Conservation (phyloP, 768 basidiomycete genomes). For the Boletus bicolor region DNA sequence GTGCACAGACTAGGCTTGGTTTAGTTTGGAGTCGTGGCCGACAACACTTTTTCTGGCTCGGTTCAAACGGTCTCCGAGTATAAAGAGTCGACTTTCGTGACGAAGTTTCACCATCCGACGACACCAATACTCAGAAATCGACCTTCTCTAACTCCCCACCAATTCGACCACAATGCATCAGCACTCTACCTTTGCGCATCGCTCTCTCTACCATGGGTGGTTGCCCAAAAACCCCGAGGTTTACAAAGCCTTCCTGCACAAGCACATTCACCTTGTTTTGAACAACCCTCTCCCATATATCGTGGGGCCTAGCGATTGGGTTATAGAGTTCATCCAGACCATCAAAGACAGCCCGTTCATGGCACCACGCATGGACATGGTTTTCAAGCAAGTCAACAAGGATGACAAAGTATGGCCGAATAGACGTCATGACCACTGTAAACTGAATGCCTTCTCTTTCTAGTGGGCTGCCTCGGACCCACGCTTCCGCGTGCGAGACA, state of each 20-base stretch:
- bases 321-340: not conserved
- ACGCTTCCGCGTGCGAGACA: not conserved
- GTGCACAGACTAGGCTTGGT: not conserved
- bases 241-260: not conserved
- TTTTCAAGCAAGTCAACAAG: not conserved
- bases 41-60: not conserved
- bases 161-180: not conserved
- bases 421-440: not conserved
- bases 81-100: not conserved
- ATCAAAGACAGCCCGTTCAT: not conserved
- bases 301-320: not conserved
- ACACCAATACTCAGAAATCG: not conserved
- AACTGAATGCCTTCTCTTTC: not conserved
- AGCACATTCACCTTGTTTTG: not conserved
- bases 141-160: not conserved
- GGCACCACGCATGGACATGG: not conserved
- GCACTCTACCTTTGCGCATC: not conserved
- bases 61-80: not conserved
- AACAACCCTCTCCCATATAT: not conserved
- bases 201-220: conserved; percentile 2
- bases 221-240: not conserved
- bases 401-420: not conserved
- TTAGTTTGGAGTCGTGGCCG: not conserved
- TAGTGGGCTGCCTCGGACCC: not conserved
- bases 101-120: not conserved